phyloP scores from a whole-genome alignment of 306 rosid species.

The Castanea mollissima region DNA sequence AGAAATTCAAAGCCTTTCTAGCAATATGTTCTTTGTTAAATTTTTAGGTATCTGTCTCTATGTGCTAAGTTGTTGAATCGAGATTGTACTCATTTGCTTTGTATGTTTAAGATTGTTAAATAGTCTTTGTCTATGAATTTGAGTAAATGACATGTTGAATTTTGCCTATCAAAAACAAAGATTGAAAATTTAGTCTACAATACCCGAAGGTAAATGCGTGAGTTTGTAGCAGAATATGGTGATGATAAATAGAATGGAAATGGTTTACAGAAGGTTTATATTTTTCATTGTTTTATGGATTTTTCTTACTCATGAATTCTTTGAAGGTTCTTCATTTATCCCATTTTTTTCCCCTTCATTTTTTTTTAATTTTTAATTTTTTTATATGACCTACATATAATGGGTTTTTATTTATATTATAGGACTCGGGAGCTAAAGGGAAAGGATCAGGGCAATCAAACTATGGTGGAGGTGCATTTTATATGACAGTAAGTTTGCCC shows the following conservation, averaged over 20 bases:
- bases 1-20: background rate
- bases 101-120: background rate
- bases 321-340: background rate
- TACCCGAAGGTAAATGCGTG: background rate
- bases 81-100: background rate
- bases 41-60: too few species aligned
- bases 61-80: too few species aligned
- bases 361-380: background rate
- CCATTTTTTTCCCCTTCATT: background rate
- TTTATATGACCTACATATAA: background rate
- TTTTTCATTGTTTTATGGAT: slow-evolving; percentile 1
- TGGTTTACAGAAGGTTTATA: background rate
- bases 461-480: slow-evolving; percentile 65
- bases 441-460: slow-evolving; percentile 48
- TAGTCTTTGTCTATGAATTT: background rate
- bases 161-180: background rate
- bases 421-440: slow-evolving; percentile 46
- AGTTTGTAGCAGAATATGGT: background rate
- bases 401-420: slow-evolving; percentile 15
- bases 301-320: background rate
- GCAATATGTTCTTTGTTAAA: background rate
- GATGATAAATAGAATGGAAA: background rate
- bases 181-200: background rate
- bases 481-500: slow-evolving; percentile 55
- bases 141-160: background rate